Conservation (phyloP, 2,329 filamentous ascomycete species). For the Blastomyces percursus region DNA sequence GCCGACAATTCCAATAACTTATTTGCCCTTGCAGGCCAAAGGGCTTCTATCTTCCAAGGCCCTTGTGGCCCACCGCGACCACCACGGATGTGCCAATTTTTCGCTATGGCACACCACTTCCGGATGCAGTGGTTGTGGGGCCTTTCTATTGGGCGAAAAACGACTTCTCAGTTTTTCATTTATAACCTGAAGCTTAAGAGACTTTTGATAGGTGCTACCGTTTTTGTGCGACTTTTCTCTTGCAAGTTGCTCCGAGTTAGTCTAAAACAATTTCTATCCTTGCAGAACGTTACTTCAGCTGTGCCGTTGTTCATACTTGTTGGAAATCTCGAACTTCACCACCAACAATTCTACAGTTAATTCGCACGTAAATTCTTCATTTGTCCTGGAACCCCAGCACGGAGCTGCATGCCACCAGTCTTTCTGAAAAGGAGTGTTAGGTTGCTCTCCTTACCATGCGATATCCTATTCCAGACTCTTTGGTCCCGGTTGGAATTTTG, state of each 20-base stretch:
- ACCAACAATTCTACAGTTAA: neutral
- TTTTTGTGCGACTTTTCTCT: neutral
- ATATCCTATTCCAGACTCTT: neutral
- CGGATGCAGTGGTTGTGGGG: neutral
- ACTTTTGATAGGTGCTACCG: neutral
- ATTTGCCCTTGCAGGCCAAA: neutral
- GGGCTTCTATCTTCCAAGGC: neutral
- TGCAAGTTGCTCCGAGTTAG: neutral
- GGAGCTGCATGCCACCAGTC: neutral
- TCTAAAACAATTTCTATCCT: neutral
- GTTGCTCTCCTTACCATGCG: neutral
- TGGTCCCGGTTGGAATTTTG: neutral
- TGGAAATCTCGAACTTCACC: neutral
- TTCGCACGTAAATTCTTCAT: neutral
- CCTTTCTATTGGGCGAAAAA: neutral
- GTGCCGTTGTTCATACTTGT: neutral
- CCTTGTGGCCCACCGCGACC: neutral
- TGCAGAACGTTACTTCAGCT: neutral
- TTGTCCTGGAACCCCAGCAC: neutral
- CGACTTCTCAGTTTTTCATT: neutral
- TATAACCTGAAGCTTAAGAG: neutral
- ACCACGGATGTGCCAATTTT: neutral
- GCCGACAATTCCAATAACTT: too few relatives aligned
- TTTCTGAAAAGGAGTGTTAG: neutral
- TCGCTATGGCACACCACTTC: neutral